Evolutionary conservation across 306 rosid genomes (phyloP).

Genomic region (Acacia acuminata): DNA sequence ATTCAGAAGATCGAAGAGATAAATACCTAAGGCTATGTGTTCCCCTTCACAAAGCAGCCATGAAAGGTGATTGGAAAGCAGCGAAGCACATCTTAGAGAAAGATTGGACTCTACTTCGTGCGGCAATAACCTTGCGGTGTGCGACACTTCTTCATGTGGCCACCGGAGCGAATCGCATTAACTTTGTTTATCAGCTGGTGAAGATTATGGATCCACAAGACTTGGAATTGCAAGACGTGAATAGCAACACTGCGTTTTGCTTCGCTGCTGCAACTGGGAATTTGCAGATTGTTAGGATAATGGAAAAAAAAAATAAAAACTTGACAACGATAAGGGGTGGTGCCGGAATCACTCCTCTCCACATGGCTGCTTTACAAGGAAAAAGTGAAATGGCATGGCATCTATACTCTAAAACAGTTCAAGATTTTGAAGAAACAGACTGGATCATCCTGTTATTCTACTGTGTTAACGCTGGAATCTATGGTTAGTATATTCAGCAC

Average conservation of each 20-base stretch:
- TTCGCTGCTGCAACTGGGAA: conserved; percentile 27
- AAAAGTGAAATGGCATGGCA: conserved; percentile 13
- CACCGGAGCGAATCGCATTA: too few relatives aligned
- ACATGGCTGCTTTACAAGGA: too few relatives aligned
- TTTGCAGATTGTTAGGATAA: neutral
- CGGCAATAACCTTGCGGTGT: too few relatives aligned
- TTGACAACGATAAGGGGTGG: conserved; percentile 17
- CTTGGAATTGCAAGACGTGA: conserved; percentile 8
- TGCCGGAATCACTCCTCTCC: conserved; percentile 22
- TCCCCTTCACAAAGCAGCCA: too few relatives aligned
- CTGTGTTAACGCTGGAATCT: conserved; percentile 6
- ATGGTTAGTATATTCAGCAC: neutral
- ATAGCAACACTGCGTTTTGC: conserved; percentile 33
- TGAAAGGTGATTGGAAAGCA: too few relatives aligned
- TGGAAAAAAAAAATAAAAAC: neutral
- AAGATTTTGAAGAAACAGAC: neutral
- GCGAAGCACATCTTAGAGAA: too few relatives aligned
- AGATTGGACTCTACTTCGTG: too few relatives aligned
- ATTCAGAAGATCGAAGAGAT: too few relatives aligned
- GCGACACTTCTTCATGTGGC: too few relatives aligned
- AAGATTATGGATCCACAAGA: neutral
- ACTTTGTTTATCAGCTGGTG: too few relatives aligned
- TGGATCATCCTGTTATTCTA: conserved; percentile 11
- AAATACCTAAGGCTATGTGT: too few relatives aligned
- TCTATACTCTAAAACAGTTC: neutral